Conservation (phyloP, 2,329 filamentous ascomycete species). For the Didymellaceae sp. region DNA sequence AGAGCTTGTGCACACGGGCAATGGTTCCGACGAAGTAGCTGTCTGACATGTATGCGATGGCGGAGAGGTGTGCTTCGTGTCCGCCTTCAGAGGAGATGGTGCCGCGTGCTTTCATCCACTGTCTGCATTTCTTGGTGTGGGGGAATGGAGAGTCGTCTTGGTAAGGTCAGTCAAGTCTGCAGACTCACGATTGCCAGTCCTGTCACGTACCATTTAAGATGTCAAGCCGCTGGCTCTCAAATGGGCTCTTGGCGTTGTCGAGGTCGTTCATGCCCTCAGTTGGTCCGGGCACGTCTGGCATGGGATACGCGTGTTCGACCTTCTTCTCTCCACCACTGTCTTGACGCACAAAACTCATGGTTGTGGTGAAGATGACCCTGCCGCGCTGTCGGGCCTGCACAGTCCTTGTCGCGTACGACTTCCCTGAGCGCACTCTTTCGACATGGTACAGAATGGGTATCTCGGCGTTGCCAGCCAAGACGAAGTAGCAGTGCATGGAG, state of each 20-base stretch:
- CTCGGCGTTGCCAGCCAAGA: constrained; percentile 83
- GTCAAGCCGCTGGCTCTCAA: constrained; percentile 63
- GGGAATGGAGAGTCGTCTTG: constrained; percentile 58
- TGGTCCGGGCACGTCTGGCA: constrained; percentile 56
- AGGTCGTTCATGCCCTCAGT: constrained; percentile 48
- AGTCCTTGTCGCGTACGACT: constrained; percentile 87
- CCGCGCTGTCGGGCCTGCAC: constrained; percentile 94
- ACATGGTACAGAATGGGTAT: constrained; percentile 95
- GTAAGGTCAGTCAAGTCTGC: constrained; percentile 23
- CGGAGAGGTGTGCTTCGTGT: constrained; percentile 80
- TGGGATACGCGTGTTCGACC: constrained; percentile 70
- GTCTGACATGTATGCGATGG: constrained; percentile 92
- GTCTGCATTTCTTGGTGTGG: constrained; percentile 68
- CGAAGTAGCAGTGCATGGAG: constrained; percentile 99
- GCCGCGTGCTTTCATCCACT: constrained; percentile 78
- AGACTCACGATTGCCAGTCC: constrained; percentile 21
- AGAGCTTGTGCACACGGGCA: constrained; percentile 78
- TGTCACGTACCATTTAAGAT: constrained; percentile 58
- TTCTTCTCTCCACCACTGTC: constrained; percentile 62
- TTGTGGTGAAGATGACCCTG: constrained; percentile 92
- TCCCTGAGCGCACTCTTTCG: constrained; percentile 88
- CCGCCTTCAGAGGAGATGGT: constrained; percentile 76
- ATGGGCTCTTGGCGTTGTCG: constrained; percentile 55
- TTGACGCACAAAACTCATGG: constrained; percentile 82
- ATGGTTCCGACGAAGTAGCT: constrained; percentile 93